These are phyloP conservation scores for Calamus simplicifolius DNA, from an alignment of 176 grass and related monocot species.

Conservation along the genomic window DNA sequence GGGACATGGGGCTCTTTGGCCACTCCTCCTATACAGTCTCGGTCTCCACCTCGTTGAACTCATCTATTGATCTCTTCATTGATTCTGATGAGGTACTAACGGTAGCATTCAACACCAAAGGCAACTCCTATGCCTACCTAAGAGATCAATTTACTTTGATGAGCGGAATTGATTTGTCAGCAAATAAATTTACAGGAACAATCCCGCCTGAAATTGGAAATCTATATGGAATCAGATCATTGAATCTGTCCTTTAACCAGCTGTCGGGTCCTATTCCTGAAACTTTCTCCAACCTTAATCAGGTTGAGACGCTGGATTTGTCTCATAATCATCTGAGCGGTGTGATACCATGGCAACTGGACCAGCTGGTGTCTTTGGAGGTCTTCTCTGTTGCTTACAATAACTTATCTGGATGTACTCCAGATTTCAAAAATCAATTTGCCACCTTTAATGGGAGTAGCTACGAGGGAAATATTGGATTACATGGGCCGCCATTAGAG, in stretches of 20 bases:
- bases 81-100: neutral
- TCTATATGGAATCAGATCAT: slow-evolving; percentile 9
- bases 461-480: slow-evolving; percentile 18
- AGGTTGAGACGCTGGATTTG: slow-evolving; percentile 21
- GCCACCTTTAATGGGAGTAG: neutral
- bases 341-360: neutral
- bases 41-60: no score
- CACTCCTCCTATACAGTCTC: no score
- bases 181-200: slow-evolving; percentile 8
- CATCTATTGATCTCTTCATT: no score
- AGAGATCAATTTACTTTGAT: neutral
- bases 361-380: no score
- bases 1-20: no score
- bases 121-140: neutral
- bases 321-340: slow-evolving; percentile 23
- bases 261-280: slow-evolving; percentile 9
- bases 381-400: slow-evolving; percentile 16
- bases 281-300: neutral
- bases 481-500: neutral
- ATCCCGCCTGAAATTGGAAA: slow-evolving; percentile 20
- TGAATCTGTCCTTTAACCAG: slow-evolving; percentile 24
- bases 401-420: slow-evolving; percentile 28
- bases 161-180: slow-evolving; percentile 20
- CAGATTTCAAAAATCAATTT: slow-evolving; percentile 6
- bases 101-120: slow-evolving; percentile 19